phyloP scores from a whole-genome alignment of 2,329 filamentous ascomycete genomes.

The Trichoderma sp. region DNA sequence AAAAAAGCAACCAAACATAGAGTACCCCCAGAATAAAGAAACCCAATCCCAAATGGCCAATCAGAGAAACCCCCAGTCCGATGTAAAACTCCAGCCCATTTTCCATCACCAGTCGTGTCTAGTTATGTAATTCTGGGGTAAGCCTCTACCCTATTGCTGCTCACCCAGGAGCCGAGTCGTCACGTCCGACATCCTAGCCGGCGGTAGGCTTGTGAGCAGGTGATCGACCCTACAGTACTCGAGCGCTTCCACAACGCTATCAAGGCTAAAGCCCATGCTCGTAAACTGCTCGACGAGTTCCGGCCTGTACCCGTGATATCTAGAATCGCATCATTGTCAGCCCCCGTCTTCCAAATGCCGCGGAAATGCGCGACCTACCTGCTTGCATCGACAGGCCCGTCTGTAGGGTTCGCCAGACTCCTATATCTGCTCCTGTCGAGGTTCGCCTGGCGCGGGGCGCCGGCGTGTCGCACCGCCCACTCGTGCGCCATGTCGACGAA shows the following conservation, averaged over 20 bases:
- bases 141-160: constrained; percentile 45
- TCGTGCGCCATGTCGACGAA: constrained; percentile 84
- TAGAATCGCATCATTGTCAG: constrained; percentile 41
- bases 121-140: too few relatives aligned
- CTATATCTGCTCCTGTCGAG: constrained; percentile 48
- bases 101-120: background rate
- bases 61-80: too few relatives aligned
- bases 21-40: background rate
- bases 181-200: constrained; percentile 84
- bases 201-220: constrained; percentile 76
- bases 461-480: constrained; percentile 84
- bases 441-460: constrained; percentile 60
- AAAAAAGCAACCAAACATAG: background rate
- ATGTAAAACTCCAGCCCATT: background rate
- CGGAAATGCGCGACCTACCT: constrained; percentile 36
- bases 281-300: constrained; percentile 81
- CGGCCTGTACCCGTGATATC: constrained; percentile 86
- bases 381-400: constrained; percentile 30
- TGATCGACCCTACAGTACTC: constrained; percentile 78
- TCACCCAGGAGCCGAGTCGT: constrained; percentile 84
- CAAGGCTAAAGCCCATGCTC: constrained; percentile 87
- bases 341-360: too few relatives aligned
- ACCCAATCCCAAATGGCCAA: background rate
- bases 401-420: constrained; percentile 52
- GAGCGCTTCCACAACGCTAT: constrained; percentile 84